Percentiles rank a stretch among this genome's conserved stretches.
These are phyloP conservation scores for Debaryomyces robertsiae DNA, from an alignment of 1,139 yeast genomes.

Conservation along the genomic window DNA sequence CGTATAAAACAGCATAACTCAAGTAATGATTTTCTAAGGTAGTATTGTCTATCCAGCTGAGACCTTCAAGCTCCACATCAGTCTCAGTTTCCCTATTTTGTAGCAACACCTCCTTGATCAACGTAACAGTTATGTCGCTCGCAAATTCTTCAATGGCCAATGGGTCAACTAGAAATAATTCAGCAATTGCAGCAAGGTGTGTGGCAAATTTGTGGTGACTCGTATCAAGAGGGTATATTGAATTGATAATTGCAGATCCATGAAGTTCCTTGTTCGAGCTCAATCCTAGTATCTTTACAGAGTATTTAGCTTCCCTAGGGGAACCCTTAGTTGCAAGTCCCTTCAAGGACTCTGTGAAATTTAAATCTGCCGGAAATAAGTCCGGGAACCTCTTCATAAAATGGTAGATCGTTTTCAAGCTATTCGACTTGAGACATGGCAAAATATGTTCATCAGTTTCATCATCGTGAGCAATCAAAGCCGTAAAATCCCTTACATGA, in stretches of 20 bases:
- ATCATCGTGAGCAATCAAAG: constrained; percentile 33
- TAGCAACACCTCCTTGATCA: constrained; percentile 65
- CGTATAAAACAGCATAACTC: constrained; percentile 31
- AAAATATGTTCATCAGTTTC: constrained; percentile 8
- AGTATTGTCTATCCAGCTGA: constrained; percentile 54
- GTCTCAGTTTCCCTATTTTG: constrained; percentile 38
- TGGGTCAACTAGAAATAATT: constrained; percentile 58
- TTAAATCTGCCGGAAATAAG: constrained; percentile 33
- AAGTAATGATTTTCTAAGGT: constrained; percentile 32
- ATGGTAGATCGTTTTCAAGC: constrained; percentile 61
- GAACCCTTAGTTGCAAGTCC: constrained; percentile 54
- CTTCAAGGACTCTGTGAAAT: constrained; percentile 44
- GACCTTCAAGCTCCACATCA: constrained; percentile 29
- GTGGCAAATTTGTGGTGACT: constrained; percentile 47
- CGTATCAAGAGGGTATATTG: constrained; percentile 55
- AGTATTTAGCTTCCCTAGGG: constrained; percentile 65
- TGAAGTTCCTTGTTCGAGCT: constrained; percentile 44
- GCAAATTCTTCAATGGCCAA: constrained; percentile 54
- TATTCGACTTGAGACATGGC: constrained; percentile 19
- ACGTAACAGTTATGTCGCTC: constrained; percentile 57
- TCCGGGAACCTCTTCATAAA: constrained; percentile 55
- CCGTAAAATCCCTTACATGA: constrained; percentile 55
- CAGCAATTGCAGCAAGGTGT: constrained; percentile 62
- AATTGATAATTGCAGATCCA: constrained; percentile 39
- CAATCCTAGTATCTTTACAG: constrained; percentile 59